These are phyloP conservation scores for Anthoceros angustus DNA, from an alignment of 225 moss, liverwort and hornwort species.

Conservation along the genomic window DNA sequence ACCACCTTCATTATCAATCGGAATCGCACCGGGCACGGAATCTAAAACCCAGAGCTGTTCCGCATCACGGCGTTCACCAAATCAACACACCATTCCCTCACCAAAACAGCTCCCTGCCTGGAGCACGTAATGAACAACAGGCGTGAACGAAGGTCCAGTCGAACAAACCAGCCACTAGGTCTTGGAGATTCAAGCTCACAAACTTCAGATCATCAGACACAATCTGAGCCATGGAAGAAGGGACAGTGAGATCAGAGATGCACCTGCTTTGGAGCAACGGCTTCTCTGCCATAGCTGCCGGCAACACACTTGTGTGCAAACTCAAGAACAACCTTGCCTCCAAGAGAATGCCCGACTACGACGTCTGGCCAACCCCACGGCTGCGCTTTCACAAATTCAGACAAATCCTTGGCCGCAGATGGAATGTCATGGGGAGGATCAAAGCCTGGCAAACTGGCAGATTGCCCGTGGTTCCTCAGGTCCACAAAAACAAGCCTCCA, in stretches of 20 bases:
- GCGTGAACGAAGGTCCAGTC: neutral
- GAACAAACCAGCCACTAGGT: no score
- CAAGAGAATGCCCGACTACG: constrained; percentile 79
- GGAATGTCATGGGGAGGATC: constrained; percentile 58
- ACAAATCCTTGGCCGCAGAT: constrained; percentile 66
- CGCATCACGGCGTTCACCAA: constrained; percentile 40
- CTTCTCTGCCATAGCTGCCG: constrained; percentile 36
- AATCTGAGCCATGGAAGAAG: no score
- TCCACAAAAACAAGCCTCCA: constrained; percentile 81
- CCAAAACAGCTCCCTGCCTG: constrained; percentile 1
- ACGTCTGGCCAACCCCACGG: constrained; percentile 58
- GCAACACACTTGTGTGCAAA: constrained; percentile 43
- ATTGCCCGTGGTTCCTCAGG: constrained; percentile 75
- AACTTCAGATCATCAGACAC: no score
- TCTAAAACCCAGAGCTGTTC: constrained; percentile 97
- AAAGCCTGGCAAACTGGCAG: constrained; percentile 37
- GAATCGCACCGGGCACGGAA: constrained; percentile 64
- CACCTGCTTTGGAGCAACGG: constrained; percentile 71
- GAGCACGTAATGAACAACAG: neutral
- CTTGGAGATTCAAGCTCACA: no score
- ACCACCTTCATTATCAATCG: constrained; percentile 33
- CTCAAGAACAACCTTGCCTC: constrained; percentile 82
- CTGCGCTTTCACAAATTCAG: constrained; percentile 44
- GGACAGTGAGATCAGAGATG: neutral
- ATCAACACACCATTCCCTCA: constrained; percentile 20